These are phyloP conservation scores for Coleophoma eucalyptorum DNA, from an alignment of 2,329 filamentous ascomycete genomes.

Conservation along the genomic window DNA sequence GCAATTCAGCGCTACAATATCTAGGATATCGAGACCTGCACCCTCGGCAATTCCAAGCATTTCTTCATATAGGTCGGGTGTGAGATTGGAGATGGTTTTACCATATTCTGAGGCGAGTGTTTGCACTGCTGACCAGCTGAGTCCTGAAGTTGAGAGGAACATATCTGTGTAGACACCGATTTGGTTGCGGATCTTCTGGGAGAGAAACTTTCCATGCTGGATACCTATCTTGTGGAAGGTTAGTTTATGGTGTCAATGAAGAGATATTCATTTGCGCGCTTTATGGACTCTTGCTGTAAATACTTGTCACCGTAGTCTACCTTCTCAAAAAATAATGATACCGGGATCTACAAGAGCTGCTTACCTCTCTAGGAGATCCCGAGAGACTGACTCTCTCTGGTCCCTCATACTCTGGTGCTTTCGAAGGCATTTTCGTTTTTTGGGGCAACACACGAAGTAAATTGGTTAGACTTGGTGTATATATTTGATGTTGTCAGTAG, in stretches of 20 bases:
- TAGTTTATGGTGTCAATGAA: not conserved
- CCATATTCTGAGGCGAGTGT: conserved; percentile 7
- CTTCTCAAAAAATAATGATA: not conserved
- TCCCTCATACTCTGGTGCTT: not conserved
- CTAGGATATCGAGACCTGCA: conserved; percentile 29
- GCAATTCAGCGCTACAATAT: conserved; percentile 45
- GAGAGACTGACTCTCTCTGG: not conserved
- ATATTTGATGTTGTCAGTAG: no score
- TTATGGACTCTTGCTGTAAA: no score
- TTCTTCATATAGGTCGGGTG: conserved; percentile 23
- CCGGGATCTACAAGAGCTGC: not conserved
- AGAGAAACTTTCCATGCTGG: conserved; percentile 25
- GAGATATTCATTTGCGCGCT: no score
- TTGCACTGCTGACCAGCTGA: conserved; percentile 25
- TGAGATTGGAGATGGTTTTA: conserved; percentile 3
- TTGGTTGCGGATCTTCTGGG: conserved; percentile 25
- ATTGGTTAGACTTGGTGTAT: no score
- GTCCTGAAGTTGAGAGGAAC: conserved; percentile 26
- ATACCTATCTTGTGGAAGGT: conserved; percentile 27
- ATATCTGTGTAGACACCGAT: conserved; percentile 29
- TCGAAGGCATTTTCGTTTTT: not conserved
- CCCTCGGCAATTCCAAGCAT: conserved; percentile 42
- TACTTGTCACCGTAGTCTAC: no score
- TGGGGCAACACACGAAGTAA: no score
- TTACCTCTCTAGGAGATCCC: not conserved